Evolutionary conservation across 176 grass and related monocot genomes (phyloP).

Genomic region (barley (Hordeum vulgare)): MorexV3_pseudomolecules_assembly NC_058524.1:68393284-68393783

Average conservation of each 20-base stretch:
- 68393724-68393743: conserved; percentile 66
- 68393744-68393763: conserved; percentile 27
- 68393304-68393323: background rate
- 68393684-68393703: conserved; percentile 62
- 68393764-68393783: conserved; percentile 43
- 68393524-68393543: conserved; percentile 76
- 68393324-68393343: conserved; percentile 1
- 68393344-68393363: background rate
- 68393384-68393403: background rate
- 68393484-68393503: conserved; percentile 91
- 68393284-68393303: background rate
- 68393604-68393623: conserved; percentile 38
- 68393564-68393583: conserved; percentile 94
- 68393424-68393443: conserved; percentile 35
- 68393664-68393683: conserved; percentile 39
- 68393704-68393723: conserved; percentile 46
- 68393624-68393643: conserved; percentile 37
- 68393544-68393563: conserved; percentile 97
- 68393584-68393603: conserved; percentile 40
- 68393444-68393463: conserved; percentile 87
- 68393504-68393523: conserved; percentile 88
- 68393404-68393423: conserved; percentile 14
- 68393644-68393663: conserved; percentile 43
- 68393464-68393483: conserved; percentile 82
- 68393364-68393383: background rate